Percentiles rank a stretch among this genome's conserved stretches.
Conservation (phyloP, 1,139 yeast genomes). For the Nakaseomyces bracarensis region DNA sequence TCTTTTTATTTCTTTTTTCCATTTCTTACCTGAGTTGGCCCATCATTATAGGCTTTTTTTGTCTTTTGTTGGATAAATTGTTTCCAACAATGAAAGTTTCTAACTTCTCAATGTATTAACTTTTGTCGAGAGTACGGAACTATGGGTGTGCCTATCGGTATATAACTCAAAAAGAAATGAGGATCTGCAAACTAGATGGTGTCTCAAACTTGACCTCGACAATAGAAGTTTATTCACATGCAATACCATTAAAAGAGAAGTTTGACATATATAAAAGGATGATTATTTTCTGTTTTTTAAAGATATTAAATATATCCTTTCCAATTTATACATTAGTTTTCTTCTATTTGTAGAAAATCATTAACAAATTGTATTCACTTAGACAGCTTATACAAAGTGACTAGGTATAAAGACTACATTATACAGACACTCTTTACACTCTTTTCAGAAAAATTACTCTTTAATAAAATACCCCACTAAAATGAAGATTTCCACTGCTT, state of each 20-base stretch:
- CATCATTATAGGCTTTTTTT: neutral
- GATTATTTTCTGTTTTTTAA: neutral
- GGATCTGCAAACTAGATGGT: neutral
- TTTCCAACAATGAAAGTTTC: too few species aligned
- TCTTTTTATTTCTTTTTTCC: neutral
- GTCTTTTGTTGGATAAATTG: too few species aligned
- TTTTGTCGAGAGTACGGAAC: too few species aligned
- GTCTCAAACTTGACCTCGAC: too few species aligned
- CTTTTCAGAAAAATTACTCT: neutral
- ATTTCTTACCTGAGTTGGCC: neutral
- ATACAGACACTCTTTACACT: neutral
- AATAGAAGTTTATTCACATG: too few species aligned
- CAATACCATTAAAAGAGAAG: neutral
- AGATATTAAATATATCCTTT: neutral
- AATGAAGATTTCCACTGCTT: conserved; percentile 10
- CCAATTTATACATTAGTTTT: neutral
- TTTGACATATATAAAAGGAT: neutral
- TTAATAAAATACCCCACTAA: neutral
- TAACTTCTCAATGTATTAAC: too few species aligned
- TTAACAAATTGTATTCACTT: neutral
- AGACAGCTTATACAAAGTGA: neutral
- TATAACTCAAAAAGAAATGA: too few species aligned
- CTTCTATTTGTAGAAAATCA: neutral
- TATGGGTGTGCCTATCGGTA: too few species aligned
- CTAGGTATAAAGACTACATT: neutral